Base-by-base conservation (phyloP, 768 basidiomycete genomes). In the Lactarius indigo region DNA sequence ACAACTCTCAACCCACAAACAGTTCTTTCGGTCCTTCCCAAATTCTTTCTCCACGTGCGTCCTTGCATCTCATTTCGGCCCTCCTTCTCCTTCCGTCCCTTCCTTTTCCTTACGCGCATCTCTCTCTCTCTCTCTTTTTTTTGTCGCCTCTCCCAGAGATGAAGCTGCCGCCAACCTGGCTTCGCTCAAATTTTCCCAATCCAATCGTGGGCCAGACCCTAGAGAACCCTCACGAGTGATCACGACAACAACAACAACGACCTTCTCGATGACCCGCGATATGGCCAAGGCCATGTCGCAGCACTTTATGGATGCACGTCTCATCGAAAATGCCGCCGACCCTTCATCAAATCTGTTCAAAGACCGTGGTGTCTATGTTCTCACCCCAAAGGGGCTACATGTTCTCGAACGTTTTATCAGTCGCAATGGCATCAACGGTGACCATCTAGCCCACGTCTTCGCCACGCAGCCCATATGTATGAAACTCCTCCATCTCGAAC, bases 231-330 rank as follows among this genome's bases (percentile, higher is more conserved):
- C 92, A 78, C 90, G 97, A 75, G 94, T 99, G 78, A 91, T 99
- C 75, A 99, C 97, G 74, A 99, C 97, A 0, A 99, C 97, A 0
- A 99, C 97, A 7, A 98, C 97, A 6, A 99, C 97, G 52, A 99
- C 97, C 39, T 99, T 99, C 81, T 94, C 94, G 68, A 98, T 99
- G 97, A 94, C 94, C 71, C 90, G 97, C 72, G 97, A 99, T 55
- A 98, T 99, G 92, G 97, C 97, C 69, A 98, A 98, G 80, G 94
- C 94, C 39, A 98, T 99, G 90, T 92, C 94, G 80, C 97, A 99
- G 79, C 95, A 98, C 76, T 98, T 98, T 75, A 97, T 99, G 94
- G 97, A 98, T 72, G 95, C 97, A 65, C 92, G 95, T 70, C 84
- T 98, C 69, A 95, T 98, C 70, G 96, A 98, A 79, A 98, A 98